Conservation (phyloP, 140 eudicot species). For the Flaveria floridana region DNA sequence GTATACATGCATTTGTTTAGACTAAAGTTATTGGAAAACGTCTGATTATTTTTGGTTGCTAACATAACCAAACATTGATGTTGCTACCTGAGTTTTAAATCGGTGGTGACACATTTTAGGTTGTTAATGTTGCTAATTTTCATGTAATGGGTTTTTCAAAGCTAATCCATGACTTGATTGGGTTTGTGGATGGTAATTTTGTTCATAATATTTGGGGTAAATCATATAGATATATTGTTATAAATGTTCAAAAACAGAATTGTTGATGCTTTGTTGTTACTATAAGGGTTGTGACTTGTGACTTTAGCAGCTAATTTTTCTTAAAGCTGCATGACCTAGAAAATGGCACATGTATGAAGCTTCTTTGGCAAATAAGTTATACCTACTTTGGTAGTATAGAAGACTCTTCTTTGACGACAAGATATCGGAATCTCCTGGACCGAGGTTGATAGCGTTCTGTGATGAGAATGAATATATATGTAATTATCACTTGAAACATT, state of each 20-base stretch:
- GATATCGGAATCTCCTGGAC: background rate
- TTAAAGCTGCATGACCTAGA: slow-evolving; percentile 5
- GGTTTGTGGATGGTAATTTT: background rate
- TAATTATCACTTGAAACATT: slow-evolving; percentile 2
- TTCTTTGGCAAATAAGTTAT: background rate
- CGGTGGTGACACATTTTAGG: background rate
- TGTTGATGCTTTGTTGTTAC: slow-evolving; percentile 18
- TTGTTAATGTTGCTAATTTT: background rate
- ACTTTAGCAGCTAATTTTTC: background rate
- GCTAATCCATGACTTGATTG: slow-evolving; percentile 1
- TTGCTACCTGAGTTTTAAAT: slow-evolving; percentile 2
- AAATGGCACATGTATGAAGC: background rate
- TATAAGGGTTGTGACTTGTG: background rate
- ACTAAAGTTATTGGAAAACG: background rate
- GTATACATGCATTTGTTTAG: background rate
- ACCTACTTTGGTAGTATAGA: background rate
- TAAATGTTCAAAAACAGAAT: background rate
- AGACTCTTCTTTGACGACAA: background rate
- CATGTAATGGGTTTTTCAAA: background rate
- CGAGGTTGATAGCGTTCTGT: background rate
- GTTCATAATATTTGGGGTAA: background rate
- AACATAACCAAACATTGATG: no score
- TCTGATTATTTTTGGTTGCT: slow-evolving; percentile 7
- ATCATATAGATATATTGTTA: background rate
- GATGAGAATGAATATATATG: background rate